phyloP scores from a whole-genome alignment of 169 alveolate species.

The Cryptosporidium viatorum region DNA sequence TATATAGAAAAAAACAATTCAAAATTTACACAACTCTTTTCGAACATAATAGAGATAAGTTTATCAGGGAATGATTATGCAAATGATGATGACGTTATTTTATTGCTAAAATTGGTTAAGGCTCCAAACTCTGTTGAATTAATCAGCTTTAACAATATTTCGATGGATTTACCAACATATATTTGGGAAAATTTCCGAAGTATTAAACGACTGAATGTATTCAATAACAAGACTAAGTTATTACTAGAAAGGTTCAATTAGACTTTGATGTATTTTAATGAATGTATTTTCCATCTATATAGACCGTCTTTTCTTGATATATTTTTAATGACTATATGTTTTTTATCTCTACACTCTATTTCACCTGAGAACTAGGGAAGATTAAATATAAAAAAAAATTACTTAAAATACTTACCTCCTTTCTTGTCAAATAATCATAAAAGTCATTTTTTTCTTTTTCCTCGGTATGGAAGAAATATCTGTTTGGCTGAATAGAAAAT shows the following conservation, averaged over 20 bases:
- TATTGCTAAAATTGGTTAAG: slow-evolving; percentile 7
- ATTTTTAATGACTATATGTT: slow-evolving; percentile 7
- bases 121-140: slow-evolving; percentile 25
- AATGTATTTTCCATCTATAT: slow-evolving; percentile 24
- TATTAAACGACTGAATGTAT: slow-evolving; percentile 22
- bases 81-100: slow-evolving; percentile 27
- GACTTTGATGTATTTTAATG: slow-evolving; percentile 6
- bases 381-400: neutral
- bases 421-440: neutral
- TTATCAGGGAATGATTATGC: slow-evolving; percentile 40
- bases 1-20: slow-evolving; percentile 6
- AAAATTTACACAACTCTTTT: slow-evolving; percentile 1
- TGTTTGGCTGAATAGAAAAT: neutral
- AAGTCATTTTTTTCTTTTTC: neutral
- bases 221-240: slow-evolving; percentile 18
- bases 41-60: slow-evolving; percentile 5
- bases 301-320: neutral
- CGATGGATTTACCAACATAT: slow-evolving; percentile 8
- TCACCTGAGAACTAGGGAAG: slow-evolving; percentile 19
- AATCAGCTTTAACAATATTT: slow-evolving; percentile 14
- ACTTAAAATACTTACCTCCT: slow-evolving; percentile 11
- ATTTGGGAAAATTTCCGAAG: slow-evolving; percentile 50
- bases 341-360: slow-evolving; percentile 35
- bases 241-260: slow-evolving; percentile 32
- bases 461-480: neutral